A percentile compares a stretch with the other conserved stretches of the same genome.
Conservation (phyloP, 1,139 yeast genomes). For the Geotrichum cucujoidarum region DNA sequence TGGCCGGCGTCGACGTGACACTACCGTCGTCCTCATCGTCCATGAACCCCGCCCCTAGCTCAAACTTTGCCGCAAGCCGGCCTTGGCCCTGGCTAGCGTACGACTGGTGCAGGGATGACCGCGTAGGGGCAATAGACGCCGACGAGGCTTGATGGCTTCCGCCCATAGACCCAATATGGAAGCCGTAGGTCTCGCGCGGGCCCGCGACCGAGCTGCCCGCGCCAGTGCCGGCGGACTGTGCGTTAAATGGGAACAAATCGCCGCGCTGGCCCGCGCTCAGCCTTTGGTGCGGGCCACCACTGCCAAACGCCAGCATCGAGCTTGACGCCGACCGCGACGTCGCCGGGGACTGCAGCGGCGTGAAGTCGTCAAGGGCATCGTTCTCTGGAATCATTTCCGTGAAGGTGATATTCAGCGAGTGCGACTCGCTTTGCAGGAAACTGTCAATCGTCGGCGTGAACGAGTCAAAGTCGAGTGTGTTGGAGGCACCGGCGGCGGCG, state of each 20-base stretch:
- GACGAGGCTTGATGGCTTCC: conserved; percentile 13
- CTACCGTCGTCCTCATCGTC: conserved; percentile 21
- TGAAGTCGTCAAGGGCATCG: conserved; percentile 7
- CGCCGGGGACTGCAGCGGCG: conserved; percentile 6
- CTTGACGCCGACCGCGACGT: too few relatives aligned
- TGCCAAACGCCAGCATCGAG: too few relatives aligned
- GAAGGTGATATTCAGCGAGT: conserved; percentile 13
- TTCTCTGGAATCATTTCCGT: conserved; percentile 14
- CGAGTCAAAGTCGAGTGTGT: conserved; percentile 6
- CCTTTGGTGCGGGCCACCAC: too few relatives aligned
- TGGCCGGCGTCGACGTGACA: conserved; percentile 25
- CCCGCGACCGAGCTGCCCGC: conserved; percentile 23
- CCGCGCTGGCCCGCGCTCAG: background rate
- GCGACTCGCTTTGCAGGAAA: conserved; percentile 7
- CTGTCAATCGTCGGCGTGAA: background rate
- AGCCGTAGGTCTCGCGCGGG: conserved; percentile 21
- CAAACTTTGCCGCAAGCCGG: conserved; percentile 27
- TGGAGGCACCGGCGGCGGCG: background rate
- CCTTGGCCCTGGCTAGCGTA: conserved; percentile 8
- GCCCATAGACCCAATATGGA: conserved; percentile 16
- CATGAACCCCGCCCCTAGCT: conserved; percentile 26
- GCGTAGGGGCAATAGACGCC: conserved; percentile 7
- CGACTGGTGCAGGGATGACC: background rate
- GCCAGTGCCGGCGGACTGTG: conserved; percentile 19
- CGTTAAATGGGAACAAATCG: conserved; percentile 1